Evolutionary conservation across 345 rosid genomes (phyloP).

Genomic region (Conringia planisiliqua): DNA sequence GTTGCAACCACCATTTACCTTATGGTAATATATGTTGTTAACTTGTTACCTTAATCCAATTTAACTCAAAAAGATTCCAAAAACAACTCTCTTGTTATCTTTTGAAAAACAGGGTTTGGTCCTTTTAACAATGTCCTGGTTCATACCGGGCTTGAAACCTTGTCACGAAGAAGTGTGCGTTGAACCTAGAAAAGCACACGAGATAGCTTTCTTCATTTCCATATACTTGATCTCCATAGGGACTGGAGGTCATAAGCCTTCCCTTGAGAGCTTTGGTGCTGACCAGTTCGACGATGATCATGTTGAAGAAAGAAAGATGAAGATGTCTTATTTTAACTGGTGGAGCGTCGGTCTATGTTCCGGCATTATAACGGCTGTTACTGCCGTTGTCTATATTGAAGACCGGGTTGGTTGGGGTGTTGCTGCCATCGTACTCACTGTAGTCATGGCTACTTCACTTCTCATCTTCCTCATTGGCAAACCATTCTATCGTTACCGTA

Average conservation of each 20-base stretch:
- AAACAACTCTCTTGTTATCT: background rate
- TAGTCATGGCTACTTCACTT: conserved; percentile 60
- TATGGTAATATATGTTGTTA: conserved; percentile 41
- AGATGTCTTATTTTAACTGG: conserved; percentile 95
- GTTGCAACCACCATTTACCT: conserved; percentile 56
- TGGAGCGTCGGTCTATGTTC: conserved; percentile 74
- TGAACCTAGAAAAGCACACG: conserved; percentile 63
- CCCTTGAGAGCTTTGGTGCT: conserved; percentile 94
- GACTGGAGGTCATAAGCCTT: conserved; percentile 96
- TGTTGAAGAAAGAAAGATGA: conserved; percentile 61
- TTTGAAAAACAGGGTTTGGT: conserved; percentile 55
- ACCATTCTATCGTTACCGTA: conserved; percentile 65
- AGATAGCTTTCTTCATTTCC: conserved; percentile 64
- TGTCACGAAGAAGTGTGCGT: conserved; percentile 50
- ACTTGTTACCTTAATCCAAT: background rate
- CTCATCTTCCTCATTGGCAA: conserved; percentile 59
- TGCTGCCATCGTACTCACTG: conserved; percentile 54
- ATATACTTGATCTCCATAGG: conserved; percentile 82
- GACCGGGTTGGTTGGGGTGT: conserved; percentile 82
- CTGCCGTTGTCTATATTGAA: conserved; percentile 65
- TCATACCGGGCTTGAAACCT: conserved; percentile 59
- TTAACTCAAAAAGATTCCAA: background rate
- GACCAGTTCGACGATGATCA: conserved; percentile 92
- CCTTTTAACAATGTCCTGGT: conserved; percentile 71
- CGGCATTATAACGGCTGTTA: conserved; percentile 77